Evolutionary conservation across 2,329 filamentous ascomycete genomes (phyloP).

Genomic region (Chrysoporthe austroafricana): DNA sequence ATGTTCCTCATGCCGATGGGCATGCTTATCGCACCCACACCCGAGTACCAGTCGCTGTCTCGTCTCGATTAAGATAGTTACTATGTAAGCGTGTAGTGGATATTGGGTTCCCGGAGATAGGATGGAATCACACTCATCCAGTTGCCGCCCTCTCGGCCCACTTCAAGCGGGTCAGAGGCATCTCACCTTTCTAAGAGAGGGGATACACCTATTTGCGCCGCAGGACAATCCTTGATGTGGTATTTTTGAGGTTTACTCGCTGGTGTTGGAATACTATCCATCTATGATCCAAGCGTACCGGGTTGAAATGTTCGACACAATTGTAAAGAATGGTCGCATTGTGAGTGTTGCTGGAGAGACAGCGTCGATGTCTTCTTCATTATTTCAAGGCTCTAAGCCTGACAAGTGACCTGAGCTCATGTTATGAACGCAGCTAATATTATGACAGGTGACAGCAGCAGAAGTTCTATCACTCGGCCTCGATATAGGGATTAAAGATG

Average conservation of each 20-base stretch:
- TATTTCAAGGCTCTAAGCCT: too few relatives aligned
- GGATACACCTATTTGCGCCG: too few relatives aligned
- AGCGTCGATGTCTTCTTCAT: too few relatives aligned
- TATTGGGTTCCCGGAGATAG: background rate
- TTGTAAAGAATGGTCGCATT: slow-evolving; percentile 35
- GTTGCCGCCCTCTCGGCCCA: background rate
- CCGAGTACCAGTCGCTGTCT: background rate
- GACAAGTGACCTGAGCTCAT: background rate
- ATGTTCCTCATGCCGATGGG: slow-evolving; percentile 5
- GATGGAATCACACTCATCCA: background rate
- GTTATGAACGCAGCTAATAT: slow-evolving; percentile 7
- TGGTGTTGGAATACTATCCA: background rate
- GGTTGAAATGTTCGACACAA: slow-evolving; percentile 30
- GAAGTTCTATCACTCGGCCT: slow-evolving; percentile 47
- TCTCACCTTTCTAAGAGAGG: too few relatives aligned
- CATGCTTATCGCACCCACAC: slow-evolving; percentile 4
- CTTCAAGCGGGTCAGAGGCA: background rate
- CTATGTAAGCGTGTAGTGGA: background rate
- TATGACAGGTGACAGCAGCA: slow-evolving; percentile 47
- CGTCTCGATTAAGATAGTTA: background rate
- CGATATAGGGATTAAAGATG: slow-evolving; percentile 51
- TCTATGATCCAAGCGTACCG: slow-evolving; percentile 14
- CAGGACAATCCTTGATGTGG: background rate
- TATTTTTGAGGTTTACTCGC: background rate
- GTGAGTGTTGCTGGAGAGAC: slow-evolving; percentile 23